Conservation (phyloP, 345 rosid genomes). For the Brassica cretica region DNA sequence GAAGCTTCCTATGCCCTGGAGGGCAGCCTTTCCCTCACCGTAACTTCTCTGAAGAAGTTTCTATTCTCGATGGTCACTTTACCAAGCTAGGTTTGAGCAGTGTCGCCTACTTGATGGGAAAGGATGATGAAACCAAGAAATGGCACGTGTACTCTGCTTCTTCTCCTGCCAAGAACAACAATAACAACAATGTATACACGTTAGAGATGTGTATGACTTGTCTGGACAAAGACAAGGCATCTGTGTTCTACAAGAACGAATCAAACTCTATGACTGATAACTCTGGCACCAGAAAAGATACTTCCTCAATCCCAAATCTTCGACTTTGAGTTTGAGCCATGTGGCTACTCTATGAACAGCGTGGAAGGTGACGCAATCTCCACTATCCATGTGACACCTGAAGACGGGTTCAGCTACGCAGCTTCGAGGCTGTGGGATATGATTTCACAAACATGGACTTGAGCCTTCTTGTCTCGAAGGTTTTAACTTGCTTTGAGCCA, state of each 20-base stretch:
- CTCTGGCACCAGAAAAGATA: slow-evolving; percentile 61
- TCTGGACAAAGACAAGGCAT: slow-evolving; percentile 55
- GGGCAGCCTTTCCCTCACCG: slow-evolving; percentile 81
- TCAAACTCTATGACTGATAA: slow-evolving; percentile 53
- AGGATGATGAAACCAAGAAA: slow-evolving; percentile 36
- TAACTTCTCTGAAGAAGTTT: slow-evolving; percentile 63
- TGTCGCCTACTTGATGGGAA: slow-evolving; percentile 54
- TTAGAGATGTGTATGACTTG: slow-evolving; percentile 80
- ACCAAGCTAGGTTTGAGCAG: slow-evolving; percentile 38
- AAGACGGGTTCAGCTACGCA: slow-evolving; percentile 81
- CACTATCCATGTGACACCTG: slow-evolving; percentile 85
- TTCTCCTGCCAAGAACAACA: slow-evolving; percentile 1
- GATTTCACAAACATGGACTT: slow-evolving; percentile 41
- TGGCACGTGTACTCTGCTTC: slow-evolving; percentile 77
- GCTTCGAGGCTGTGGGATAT: slow-evolving; percentile 70
- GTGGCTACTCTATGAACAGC: slow-evolving; percentile 85
- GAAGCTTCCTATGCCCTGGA: slow-evolving; percentile 76
- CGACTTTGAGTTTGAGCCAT: slow-evolving; percentile 72
- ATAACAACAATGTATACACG: slow-evolving; percentile 36
- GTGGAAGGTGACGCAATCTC: slow-evolving; percentile 52
- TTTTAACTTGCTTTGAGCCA: slow-evolving; percentile 56
- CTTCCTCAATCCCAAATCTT: slow-evolving; percentile 62
- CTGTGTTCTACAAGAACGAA: slow-evolving; percentile 50
- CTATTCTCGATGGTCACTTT: slow-evolving; percentile 51
- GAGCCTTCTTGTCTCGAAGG: slow-evolving; percentile 46